Conservation (phyloP, 1,284 basidiomycete genomes). For the Trametes polyzona region DNA sequence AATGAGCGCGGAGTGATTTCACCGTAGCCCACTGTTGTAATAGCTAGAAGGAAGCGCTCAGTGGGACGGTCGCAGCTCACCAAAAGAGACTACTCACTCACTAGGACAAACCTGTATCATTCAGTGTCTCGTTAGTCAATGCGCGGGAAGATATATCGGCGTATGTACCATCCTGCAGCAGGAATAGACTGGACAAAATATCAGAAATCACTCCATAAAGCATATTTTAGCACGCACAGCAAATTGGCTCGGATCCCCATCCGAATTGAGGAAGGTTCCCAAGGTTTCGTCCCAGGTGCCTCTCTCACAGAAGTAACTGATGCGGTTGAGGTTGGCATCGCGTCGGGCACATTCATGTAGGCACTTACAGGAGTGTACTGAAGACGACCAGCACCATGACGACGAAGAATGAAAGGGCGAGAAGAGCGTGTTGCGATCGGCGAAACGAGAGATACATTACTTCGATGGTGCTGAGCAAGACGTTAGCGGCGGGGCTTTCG, state of each 20-base stretch:
- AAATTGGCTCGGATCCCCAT: constrained; percentile 82
- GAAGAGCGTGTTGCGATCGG: constrained; percentile 82
- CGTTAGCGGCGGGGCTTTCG: constrained; percentile 4
- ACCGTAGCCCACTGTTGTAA: constrained; percentile 86
- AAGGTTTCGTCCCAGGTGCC: constrained; percentile 85
- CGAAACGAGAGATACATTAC: constrained; percentile 91
- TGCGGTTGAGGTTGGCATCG: too few relatives aligned
- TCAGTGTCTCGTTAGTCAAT: not conserved
- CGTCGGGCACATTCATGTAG: not conserved
- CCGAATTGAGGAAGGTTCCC: constrained; percentile 79
- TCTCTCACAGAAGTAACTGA: constrained; percentile 84
- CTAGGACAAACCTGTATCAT: constrained; percentile 50
- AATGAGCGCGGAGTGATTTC: constrained; percentile 86
- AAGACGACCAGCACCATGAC: constrained; percentile 84
- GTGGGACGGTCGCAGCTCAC: not conserved
- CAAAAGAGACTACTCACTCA: constrained; percentile 50
- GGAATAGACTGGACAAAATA: constrained; percentile 65
- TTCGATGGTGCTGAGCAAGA: constrained; percentile 73
- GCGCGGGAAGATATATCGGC: too few relatives aligned
- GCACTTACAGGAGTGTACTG: constrained; percentile 77
- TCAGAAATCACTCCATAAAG: not conserved
- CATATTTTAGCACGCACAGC: constrained; percentile 46
- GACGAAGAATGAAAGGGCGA: constrained; percentile 89
- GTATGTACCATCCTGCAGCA: constrained; percentile 67
- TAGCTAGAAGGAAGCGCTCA: constrained; percentile 49